Conservation (phyloP, 768 basidiomycete species). For the Rhodosporidiobolus odoratus region DNA sequence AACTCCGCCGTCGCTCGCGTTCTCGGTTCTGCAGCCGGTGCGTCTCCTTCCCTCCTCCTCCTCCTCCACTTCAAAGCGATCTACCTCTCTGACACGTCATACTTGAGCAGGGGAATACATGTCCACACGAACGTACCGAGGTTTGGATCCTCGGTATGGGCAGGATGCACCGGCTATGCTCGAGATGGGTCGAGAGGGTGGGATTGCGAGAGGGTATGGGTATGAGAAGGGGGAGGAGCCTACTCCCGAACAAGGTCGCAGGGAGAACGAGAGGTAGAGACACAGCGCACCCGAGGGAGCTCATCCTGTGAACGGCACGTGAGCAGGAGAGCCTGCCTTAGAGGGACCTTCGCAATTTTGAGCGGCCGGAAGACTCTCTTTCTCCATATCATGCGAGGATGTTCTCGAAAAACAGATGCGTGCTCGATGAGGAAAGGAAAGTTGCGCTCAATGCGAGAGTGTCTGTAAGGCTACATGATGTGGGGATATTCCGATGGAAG, state of each 20-base stretch:
- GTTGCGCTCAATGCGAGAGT: too few relatives aligned
- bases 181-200: constrained; percentile 75
- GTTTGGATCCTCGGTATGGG: constrained; percentile 70
- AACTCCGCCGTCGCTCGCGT: constrained; percentile 30
- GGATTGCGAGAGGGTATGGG: constrained; percentile 77
- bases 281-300: too few relatives aligned
- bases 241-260: background rate
- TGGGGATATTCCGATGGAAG: too few relatives aligned
- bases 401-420: too few relatives aligned
- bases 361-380: too few relatives aligned
- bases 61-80: background rate
- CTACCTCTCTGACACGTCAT: background rate
- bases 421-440: too few relatives aligned
- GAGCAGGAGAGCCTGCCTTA: too few relatives aligned
- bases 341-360: too few relatives aligned
- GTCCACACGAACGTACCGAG: constrained; percentile 67
- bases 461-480: too few relatives aligned
- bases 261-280: background rate
- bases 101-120: constrained; percentile 60
- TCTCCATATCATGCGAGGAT: too few relatives aligned
- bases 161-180: constrained; percentile 72
- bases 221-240: constrained; percentile 49
- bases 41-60: constrained; percentile 2
- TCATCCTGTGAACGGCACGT: too few relatives aligned
- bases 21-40: constrained; percentile 37